Base-by-base conservation (phyloP, 371 early-diverging fungal species). In the Apophysomyces ossiformis region DNA sequence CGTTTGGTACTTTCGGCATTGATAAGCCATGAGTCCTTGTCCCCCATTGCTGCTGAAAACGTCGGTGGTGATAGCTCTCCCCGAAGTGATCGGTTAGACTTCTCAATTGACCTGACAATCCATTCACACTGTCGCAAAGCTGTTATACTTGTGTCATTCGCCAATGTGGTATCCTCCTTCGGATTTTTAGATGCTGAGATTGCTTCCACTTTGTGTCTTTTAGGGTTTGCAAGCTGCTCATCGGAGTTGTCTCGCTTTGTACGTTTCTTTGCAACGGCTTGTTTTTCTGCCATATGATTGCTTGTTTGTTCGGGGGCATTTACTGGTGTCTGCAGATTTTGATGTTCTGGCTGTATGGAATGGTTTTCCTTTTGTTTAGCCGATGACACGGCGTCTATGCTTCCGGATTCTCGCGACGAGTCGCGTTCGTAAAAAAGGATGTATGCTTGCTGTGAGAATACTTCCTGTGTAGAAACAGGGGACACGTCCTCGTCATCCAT, bases 401-500 rank as follows among this genome's bases (percentile, higher is more conserved):
- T 35, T 12, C 47, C 16, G 37, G 32, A 26, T 7, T 39, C 18
- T 43, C 43, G 4, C 7, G 43, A 9, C 32, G 54, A 1, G 18
- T 37, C 15, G 35, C 62, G 15, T 58, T 39, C 11, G 84, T 96
- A 96, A 66, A 96, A 94, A 8, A 96, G 79, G 79, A 96, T 85
- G 64, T 96, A 96, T 0, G 95, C 95, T n/a, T 83, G 75, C 69
- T 92, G 88, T 0, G 60, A 65, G 13, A 94, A 70, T 0, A 94
- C 95, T 8, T 89, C 86, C 21, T 81, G 74, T 11, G 85, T 61
- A 57, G 89, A 82, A 38, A 90, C 93, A 60, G 77, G 75, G 8
- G 70, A 60, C 1, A 87, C 93, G 46, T 67, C 69, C 39, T 86
- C 84, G 74, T 96, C 96, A 74, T 96, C 89, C 89, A 93, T 92